Evolutionary conservation across 2,329 filamentous ascomycete species (phyloP), one percentile per base, ranked within the genome.

Genomic region (Blastomyces gilchristii): DNA sequence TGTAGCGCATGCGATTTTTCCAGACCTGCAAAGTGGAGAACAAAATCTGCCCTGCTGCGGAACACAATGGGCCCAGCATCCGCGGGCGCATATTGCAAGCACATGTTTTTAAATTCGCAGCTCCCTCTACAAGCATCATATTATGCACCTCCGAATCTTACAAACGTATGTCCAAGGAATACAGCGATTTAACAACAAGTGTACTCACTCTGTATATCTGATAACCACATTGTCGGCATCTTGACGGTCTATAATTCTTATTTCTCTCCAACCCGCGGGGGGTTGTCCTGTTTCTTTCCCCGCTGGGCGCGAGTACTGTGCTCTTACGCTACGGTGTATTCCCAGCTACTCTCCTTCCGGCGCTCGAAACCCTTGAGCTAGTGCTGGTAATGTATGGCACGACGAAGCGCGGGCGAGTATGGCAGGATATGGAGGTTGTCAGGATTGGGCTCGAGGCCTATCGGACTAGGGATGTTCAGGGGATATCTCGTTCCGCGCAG

Each of bases 221-320:
- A 90, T 73, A 97, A 83, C 93, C 93, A 97, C 89, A 96, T 95
- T 65, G 90, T 88, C 73, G 88, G 89, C 89, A 92, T 90, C 61
- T 76, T 83, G 72, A 66, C 60, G 34, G 50, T 41, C 34, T 57
- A 59, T 58, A 50, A 57, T 28, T 58, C 28, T 31, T 22, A 4
- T 31, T 18, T 47, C 3, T n/a, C 28, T 16, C n/a, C 49, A 52
- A 54, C 28, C 53, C n/a, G n/a, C n/a, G 9, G n/a, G 4, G 3
- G n/a, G 34, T n/a, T 39, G 7, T 41, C 34, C 18, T 8, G 3
- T 39, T 25, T 1, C 18, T 49, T 25, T 18, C 43, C 3, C 54
- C 16, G 5, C 31, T 9, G 56, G 8, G 3, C 18, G 22, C 25
- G 18, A 37, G 41, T n/a, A 25, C 31, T 57, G 34, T 37, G 34